Percentiles rank a stretch among this genome's conserved stretches.
These are phyloP conservation scores for Alternaria ventricosa DNA, from an alignment of 2,329 filamentous ascomycete species.

Conservation along the genomic window DNA sequence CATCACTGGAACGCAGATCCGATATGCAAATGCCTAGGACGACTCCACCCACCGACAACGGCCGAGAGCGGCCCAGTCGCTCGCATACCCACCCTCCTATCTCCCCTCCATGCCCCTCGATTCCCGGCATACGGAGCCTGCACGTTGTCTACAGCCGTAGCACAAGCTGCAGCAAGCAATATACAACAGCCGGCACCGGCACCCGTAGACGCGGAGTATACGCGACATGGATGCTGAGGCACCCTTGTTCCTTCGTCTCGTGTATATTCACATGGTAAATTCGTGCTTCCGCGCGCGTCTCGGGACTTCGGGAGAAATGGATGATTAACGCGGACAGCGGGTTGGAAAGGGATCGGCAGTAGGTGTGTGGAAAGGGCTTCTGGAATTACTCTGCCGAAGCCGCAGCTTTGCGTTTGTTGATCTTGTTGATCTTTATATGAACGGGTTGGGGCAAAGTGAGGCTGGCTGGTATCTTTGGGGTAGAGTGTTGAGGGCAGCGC, in stretches of 20 bases:
- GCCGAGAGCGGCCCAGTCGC: background rate
- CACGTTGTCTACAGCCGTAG: background rate
- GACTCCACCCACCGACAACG: background rate
- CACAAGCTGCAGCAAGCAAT: background rate
- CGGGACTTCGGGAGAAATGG: background rate
- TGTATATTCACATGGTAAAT: background rate
- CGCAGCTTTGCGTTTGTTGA: background rate
- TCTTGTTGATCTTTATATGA: background rate
- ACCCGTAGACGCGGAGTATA: background rate
- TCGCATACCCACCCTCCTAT: background rate
- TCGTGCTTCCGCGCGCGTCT: background rate
- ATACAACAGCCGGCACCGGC: background rate
- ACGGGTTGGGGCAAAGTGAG: background rate
- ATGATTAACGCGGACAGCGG: background rate
- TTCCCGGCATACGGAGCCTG: background rate
- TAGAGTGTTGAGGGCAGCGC: background rate
- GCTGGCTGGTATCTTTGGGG: background rate
- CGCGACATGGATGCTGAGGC: background rate
- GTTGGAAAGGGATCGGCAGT: background rate
- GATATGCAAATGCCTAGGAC: fast-evolving
- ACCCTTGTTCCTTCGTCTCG: background rate
- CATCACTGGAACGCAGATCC: background rate
- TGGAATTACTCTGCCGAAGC: background rate
- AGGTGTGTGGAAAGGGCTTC: background rate
- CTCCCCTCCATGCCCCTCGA: background rate